Base-by-base conservation (phyloP, 140 eudicot genomes). In the Stevia rebaudiana region DNA sequence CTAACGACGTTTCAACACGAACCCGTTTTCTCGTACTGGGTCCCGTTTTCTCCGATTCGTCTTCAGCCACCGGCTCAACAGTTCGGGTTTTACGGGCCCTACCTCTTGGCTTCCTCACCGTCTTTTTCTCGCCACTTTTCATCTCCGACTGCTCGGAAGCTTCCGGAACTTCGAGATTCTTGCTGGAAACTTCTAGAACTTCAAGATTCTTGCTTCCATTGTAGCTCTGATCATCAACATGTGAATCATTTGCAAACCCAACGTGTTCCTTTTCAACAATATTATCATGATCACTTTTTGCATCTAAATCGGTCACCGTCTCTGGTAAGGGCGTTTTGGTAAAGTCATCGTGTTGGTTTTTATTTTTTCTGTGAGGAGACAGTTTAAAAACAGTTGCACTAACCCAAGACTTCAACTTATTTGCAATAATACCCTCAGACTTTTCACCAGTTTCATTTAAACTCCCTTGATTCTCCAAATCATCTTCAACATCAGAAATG, bases 1-100 rank as follows among this genome's bases (percentile, higher is more conserved):
- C 60, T 30, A 68, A 67, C 19, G 95, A 82, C 28, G 78, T 56
- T 74, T 84, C 79, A 5, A 68, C 79, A n/a, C 80, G 74, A 0
- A 66, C 50, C 30, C 98, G 77, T 76, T 85, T 92, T 62, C 89
- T 71, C 16, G 72, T 74, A 51, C 13, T 25, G 36, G 74, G 74
- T 0, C 71, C 63, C 43, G 66, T 51, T 63, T 65, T 74, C 16
- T 76, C 86, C 82, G 75, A 74, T 53, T 63, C 30, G 65, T 91
- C 95, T 74, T 79, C 86, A 75, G 83, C 78, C 68, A 81, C 87
- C 15, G 82, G 84, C 68, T 75, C 74, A 44, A 75, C 85, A 35
- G 89, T 65, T 15, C 50, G 83, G 65, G 63, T 80, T 76, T 91
- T 77, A 41, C 61, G 80, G 56, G 73, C 46, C 51, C 79, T 79